These are phyloP conservation scores for Petunia axillaris DNA, from an alignment of 257 asterid genomes.

Conservation along the genomic window DNA sequence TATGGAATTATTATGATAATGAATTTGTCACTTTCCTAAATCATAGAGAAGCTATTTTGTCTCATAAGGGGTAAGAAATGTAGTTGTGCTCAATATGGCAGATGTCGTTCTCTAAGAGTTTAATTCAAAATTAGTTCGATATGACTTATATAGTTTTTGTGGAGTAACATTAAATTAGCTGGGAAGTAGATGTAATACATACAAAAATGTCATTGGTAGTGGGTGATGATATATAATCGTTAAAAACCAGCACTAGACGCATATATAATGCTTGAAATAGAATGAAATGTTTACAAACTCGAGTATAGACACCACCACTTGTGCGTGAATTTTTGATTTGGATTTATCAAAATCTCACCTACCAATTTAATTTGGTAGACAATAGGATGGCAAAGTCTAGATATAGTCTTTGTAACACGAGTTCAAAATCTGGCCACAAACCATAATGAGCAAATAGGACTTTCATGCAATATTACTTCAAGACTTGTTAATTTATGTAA, in stretches of 20 bases:
- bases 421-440: conserved; percentile 5
- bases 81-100: background rate
- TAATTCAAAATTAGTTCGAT: background rate
- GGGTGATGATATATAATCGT: background rate
- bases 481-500: background rate
- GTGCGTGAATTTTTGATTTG: background rate
- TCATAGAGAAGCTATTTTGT: too few species aligned
- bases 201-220: background rate
- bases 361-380: conserved; percentile 8
- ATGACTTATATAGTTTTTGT: too few species aligned
- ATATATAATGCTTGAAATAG: background rate
- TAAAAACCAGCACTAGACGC: background rate
- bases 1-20: too few species aligned
- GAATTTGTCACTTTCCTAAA: too few species aligned
- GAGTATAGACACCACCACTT: conserved; percentile 17
- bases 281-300: background rate
- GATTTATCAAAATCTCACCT: conserved; percentile 1
- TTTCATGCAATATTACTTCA: background rate
- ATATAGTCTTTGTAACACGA: background rate
- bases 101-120: too few species aligned
- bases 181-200: background rate
- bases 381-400: conserved; percentile 12
- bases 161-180: background rate
- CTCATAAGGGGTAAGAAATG: background rate
- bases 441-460: background rate